Percentiles rank a stretch among this genome's conserved stretches.
Evolutionary conservation across 83 land plant genomes (phyloP).

Genomic region (Thuja plicata): DNA sequence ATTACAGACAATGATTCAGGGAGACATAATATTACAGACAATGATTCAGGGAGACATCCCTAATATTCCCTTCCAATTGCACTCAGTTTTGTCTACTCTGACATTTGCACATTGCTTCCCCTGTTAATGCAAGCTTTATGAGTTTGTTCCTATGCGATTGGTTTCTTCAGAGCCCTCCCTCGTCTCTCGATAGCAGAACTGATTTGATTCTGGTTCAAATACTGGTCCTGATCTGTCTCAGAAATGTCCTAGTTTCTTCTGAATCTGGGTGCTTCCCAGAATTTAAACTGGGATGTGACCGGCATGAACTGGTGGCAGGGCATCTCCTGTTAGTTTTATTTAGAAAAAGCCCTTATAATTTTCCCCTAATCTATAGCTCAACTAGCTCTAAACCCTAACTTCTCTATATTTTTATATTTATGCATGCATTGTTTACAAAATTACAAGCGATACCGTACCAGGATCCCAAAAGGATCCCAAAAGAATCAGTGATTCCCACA

Average conservation of each 20-base stretch:
- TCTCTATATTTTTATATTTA: background rate
- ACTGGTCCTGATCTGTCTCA: background rate
- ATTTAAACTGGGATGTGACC: background rate
- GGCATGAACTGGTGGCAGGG: background rate
- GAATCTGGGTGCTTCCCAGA: background rate
- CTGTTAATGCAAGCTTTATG: background rate
- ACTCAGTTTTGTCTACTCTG: background rate
- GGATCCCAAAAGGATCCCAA: background rate
- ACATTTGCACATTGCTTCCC: background rate
- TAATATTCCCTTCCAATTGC: background rate
- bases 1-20: background rate
- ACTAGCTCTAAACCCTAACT: background rate
- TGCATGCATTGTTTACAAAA: background rate
- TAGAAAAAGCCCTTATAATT: background rate
- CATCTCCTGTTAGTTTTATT: background rate
- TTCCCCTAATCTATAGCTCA: background rate
- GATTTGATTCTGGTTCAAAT: background rate
- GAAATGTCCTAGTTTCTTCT: background rate
- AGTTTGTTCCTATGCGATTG: background rate
- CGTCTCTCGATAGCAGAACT: background rate
- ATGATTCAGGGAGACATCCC: background rate
- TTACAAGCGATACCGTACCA: background rate
- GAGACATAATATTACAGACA: background rate
- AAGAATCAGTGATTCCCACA: background rate
- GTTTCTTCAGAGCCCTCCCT: background rate